phyloP scores from a whole-genome alignment of 345 rosid species.

The Balakata baccata region DNA sequence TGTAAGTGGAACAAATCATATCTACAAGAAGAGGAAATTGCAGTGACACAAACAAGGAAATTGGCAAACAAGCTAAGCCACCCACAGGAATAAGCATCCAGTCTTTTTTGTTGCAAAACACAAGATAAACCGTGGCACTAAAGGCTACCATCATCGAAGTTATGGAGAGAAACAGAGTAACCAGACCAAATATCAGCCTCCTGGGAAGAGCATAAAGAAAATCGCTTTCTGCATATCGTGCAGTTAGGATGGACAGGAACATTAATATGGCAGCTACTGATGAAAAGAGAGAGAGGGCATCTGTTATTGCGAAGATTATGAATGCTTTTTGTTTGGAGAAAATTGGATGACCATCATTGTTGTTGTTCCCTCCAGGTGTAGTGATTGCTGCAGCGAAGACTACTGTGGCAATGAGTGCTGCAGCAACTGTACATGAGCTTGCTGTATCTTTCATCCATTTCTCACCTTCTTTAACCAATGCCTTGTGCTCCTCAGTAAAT shows the following conservation, averaged over 20 bases:
- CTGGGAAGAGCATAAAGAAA: slow-evolving; percentile 14
- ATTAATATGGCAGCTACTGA: slow-evolving; percentile 15
- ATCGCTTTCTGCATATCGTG: slow-evolving; percentile 22
- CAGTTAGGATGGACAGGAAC: slow-evolving; percentile 22
- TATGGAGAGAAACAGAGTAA: slow-evolving; percentile 6
- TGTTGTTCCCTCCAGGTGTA: slow-evolving; percentile 17
- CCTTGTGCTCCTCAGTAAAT: slow-evolving; percentile 11
- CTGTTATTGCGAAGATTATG: slow-evolving; percentile 17
- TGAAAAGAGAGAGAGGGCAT: slow-evolving; percentile 19
- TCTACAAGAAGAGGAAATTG: slow-evolving; percentile 20
- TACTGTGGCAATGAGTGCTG: slow-evolving; percentile 1
- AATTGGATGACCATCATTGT: slow-evolving; percentile 9
- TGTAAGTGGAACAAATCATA: slow-evolving; percentile 12
- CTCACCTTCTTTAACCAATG: slow-evolving; percentile 14
- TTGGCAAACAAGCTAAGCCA: slow-evolving; percentile 10
- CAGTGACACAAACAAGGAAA: background rate
- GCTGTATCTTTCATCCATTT: slow-evolving; percentile 22
- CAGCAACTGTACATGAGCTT: slow-evolving; percentile 22
- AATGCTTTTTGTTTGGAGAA: slow-evolving; percentile 9
- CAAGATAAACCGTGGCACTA: background rate
- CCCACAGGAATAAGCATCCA: slow-evolving; percentile 8
- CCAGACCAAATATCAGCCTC: slow-evolving; percentile 14
- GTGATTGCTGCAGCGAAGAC: background rate
- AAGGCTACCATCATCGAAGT: slow-evolving; percentile 19
- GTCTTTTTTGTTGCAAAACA: background rate